Evolutionary conservation across 2,329 filamentous ascomycete genomes (phyloP).

Genomic region (Alternaria dauci): DNA sequence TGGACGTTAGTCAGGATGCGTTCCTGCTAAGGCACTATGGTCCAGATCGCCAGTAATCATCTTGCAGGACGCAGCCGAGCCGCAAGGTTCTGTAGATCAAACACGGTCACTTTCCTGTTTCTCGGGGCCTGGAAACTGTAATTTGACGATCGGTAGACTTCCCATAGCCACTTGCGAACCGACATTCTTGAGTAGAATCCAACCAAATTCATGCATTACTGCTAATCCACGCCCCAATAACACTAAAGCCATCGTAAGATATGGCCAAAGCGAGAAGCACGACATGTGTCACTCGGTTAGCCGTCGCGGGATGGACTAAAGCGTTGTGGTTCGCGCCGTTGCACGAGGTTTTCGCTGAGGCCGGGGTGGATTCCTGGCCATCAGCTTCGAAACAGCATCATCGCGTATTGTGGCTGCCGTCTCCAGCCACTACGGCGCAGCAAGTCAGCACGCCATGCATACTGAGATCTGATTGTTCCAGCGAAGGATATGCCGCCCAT

Average conservation of each 20-base stretch:
- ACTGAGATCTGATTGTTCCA: not conserved
- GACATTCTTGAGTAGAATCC: not conserved
- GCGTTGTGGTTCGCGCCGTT: conserved; percentile 9
- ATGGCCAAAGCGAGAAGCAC: not conserved
- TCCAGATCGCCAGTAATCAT: conserved; percentile 1
- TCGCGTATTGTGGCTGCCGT: conserved; percentile 1
- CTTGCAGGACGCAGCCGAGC: not conserved
- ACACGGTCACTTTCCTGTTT: not conserved
- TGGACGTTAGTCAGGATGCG: conserved; percentile 8
- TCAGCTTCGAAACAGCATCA: conserved; percentile 11
- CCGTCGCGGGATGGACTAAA: not conserved
- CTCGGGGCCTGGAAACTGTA: not conserved
- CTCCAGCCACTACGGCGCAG: not conserved
- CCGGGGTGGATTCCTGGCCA: not conserved
- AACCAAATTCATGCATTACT: not conserved
- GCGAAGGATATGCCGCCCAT: not conserved
- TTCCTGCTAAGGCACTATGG: not conserved
- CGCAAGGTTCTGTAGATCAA: conserved; percentile 2
- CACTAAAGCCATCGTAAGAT: not conserved
- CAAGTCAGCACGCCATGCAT: not conserved
- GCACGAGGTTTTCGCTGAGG: not conserved
- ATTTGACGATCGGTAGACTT: not conserved
- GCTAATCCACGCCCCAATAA: not conserved
- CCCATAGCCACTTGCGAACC: not conserved
- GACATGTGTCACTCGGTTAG: conserved; percentile 12